phyloP scores from a whole-genome alignment of 148 eudicot genomes.

The Arctostaphylos glauca region DNA sequence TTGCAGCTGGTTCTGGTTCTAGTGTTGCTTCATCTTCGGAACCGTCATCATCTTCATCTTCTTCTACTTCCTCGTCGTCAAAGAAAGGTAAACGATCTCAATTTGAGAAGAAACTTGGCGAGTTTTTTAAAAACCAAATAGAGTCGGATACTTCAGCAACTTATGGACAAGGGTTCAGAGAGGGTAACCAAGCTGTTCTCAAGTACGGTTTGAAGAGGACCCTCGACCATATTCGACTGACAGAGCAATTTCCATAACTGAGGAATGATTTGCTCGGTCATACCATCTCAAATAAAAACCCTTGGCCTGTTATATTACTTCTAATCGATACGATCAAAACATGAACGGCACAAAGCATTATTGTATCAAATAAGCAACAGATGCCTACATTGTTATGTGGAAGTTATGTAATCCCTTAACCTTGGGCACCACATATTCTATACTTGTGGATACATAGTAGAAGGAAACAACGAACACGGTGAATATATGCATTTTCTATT shows the following conservation, averaged over 20 bases:
- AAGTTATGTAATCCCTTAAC: slow-evolving; percentile 1
- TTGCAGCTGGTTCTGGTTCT: slow-evolving; percentile 59
- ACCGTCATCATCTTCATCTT: slow-evolving; percentile 35
- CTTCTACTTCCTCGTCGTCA: slow-evolving; percentile 52
- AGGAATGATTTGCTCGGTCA: background rate
- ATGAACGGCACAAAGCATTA: background rate
- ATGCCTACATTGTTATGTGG: slow-evolving; percentile 2
- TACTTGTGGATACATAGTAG: slow-evolving; percentile 16
- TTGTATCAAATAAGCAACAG: slow-evolving; percentile 1
- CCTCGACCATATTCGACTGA: slow-evolving; percentile 78
- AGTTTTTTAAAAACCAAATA: slow-evolving; percentile 86
- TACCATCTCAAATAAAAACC: background rate
- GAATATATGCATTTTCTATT: slow-evolving; percentile 1
- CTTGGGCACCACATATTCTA: background rate
- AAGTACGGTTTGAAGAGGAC: slow-evolving; percentile 89
- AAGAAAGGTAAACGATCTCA: slow-evolving; percentile 88
- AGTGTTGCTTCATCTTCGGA: slow-evolving; percentile 36
- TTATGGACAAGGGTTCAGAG: slow-evolving; percentile 94
- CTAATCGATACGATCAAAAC: background rate
- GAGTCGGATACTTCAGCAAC: slow-evolving; percentile 86
- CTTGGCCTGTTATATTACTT: background rate
- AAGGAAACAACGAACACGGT: background rate
- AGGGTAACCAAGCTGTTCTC: slow-evolving; percentile 71
- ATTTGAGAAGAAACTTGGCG: slow-evolving; percentile 90
- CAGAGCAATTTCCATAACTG: slow-evolving; percentile 53